phyloP scores from a whole-genome alignment of 2,329 filamentous ascomycete species.

The Ophiostoma perfectum region DNA sequence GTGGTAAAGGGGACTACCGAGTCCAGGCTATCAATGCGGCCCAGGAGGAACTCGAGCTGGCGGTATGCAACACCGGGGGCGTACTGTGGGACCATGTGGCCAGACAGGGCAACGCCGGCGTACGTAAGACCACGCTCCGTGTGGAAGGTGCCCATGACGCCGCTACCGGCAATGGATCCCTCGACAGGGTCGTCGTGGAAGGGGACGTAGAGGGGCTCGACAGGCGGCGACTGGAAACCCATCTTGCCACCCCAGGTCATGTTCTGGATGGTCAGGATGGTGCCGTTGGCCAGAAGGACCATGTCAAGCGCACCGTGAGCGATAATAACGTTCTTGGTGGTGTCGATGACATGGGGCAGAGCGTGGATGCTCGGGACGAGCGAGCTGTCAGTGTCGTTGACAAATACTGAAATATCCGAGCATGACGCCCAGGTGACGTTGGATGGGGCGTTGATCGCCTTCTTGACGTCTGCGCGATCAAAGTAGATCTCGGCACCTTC shows the following conservation, averaged over 20 bases:
- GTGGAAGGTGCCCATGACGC: constrained; percentile 62
- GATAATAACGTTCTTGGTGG: constrained; percentile 66
- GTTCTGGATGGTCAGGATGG: constrained; percentile 68
- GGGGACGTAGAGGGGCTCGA: constrained; percentile 63
- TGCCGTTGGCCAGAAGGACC: constrained; percentile 62
- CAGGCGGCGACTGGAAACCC: constrained; percentile 60
- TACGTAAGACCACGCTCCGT: constrained; percentile 73
- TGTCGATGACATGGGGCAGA: constrained; percentile 67
- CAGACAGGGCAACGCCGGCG: constrained; percentile 56
- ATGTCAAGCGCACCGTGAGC: constrained; percentile 67
- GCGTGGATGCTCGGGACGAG: constrained; percentile 51
- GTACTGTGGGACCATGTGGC: constrained; percentile 66
- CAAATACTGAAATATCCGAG: constrained; percentile 38
- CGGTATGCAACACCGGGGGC: constrained; percentile 63
- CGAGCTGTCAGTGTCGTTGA: constrained; percentile 44
- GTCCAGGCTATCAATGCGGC: constrained; percentile 55
- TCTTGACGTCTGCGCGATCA: constrained; percentile 51
- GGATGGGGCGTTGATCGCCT: constrained; percentile 31
- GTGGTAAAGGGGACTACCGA: constrained; percentile 37
- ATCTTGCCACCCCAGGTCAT: constrained; percentile 71
- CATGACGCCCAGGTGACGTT: constrained; percentile 52
- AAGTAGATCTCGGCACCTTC: constrained; percentile 61
- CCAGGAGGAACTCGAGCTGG: constrained; percentile 70
- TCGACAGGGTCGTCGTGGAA: constrained; percentile 47
- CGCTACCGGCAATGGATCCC: constrained; percentile 39